phyloP scores from a whole-genome alignment of 441 rosid genomes.

The Melastoma candidum region DNA sequence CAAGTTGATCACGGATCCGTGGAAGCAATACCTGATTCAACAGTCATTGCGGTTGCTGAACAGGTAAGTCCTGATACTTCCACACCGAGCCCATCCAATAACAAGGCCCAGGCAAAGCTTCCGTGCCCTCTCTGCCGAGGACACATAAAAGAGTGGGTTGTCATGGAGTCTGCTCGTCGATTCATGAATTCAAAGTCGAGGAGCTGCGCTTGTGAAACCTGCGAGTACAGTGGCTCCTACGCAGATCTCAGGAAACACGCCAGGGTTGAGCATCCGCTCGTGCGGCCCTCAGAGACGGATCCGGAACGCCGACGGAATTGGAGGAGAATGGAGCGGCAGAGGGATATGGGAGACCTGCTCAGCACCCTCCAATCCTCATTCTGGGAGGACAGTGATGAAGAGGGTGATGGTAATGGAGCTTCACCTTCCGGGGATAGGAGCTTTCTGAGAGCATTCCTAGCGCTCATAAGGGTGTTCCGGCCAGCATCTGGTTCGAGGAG shows the following conservation, averaged over 20 bases:
- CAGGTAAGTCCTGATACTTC: conserved; percentile 33
- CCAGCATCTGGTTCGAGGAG: conserved; percentile 63
- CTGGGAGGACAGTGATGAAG: conserved; percentile 47
- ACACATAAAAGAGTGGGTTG: conserved; percentile 68
- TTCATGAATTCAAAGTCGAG: conserved; percentile 83
- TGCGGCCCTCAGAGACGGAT: conserved; percentile 82
- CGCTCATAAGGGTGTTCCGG: conserved; percentile 65
- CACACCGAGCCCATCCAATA: conserved; percentile 26
- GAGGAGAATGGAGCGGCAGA: conserved; percentile 92
- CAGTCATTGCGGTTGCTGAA: conserved; percentile 21
- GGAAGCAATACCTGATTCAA: conserved; percentile 25
- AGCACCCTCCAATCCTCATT: conserved; percentile 83
- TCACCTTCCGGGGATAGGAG: conserved; percentile 60
- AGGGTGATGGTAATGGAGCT: conserved; percentile 31
- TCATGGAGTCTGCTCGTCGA: conserved; percentile 57
- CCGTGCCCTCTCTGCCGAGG: conserved; percentile 95
- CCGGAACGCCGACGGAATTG: conserved; percentile 83
- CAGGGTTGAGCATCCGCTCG: conserved; percentile 70
- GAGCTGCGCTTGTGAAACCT: conserved; percentile 86
- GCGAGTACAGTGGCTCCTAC: conserved; percentile 69
- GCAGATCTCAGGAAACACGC: conserved; percentile 91
- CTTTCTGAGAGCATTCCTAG: conserved; percentile 73
- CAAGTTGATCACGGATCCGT: conserved; percentile 16
- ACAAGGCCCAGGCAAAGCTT: conserved; percentile 33
- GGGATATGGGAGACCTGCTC: conserved; percentile 91